Base-by-base conservation (phyloP, 1,284 basidiomycete species). In the Puccinia brachypodii region DNA sequence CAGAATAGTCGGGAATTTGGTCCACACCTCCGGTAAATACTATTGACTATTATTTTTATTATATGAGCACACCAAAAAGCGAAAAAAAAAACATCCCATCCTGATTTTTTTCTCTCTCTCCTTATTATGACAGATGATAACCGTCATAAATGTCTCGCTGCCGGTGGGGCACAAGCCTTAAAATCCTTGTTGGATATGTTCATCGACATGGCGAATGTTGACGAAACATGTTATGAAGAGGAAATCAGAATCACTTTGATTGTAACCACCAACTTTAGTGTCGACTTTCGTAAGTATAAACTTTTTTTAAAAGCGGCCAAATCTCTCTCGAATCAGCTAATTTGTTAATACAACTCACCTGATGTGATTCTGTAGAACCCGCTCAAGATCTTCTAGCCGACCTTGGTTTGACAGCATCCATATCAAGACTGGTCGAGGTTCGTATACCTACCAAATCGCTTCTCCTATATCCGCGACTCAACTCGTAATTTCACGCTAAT, bases 1-100 rank as follows among this genome's bases (percentile, higher is more conserved):
- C 40, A 66, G 79, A 64, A 64, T 81, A n/a, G n/a, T 81, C 28
- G 79, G 79, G 36, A 81, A 81, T 58, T 58, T 81, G 42, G 79
- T 81, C 31, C 79, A 81, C 60, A 75, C 79, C 40, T 60, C 60
- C 31, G 62, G 72, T 74, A 16, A 66, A n/a, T 80, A 42, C 56
- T 33, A 2, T 69, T 77, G 3, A 64, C 38, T 14, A 50, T 19
- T 8, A 72, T 2, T 28, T n/a, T n/a, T n/a, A 13, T 16, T 40
- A 2, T 36, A 31, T n/a, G 25, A 74, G 19, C 19, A 53, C 6
- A 53, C 11, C 19, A 28, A 60, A 4, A 58, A 58, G 16, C 0
- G 6, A 14, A 58, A 74, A 8, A 38, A 22, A 75, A 3, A 64
- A 13, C 22, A 25, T 22, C 8, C 25, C 38, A 71, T 44, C 40